phyloP scores from a whole-genome alignment of 2,329 filamentous ascomycete genomes.

The Hypoxylon sp. region DNA sequence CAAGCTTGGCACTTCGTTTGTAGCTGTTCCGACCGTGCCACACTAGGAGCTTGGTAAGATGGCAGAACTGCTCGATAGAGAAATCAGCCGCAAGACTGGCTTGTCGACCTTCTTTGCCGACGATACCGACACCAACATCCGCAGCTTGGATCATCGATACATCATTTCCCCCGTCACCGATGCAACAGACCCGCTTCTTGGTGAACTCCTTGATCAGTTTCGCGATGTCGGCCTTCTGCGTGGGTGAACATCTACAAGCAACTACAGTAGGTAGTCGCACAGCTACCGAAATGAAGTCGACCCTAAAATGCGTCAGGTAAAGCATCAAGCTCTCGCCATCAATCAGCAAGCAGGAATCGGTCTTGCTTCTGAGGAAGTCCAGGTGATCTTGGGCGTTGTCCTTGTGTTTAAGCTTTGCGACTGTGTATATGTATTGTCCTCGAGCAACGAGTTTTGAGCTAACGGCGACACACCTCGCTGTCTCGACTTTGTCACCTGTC shows the following conservation, averaged over 20 bases:
- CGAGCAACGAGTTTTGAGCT: conserved; percentile 93
- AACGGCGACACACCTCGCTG: conserved; percentile 94
- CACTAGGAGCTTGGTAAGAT: conserved; percentile 95
- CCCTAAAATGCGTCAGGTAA: conserved; percentile 85
- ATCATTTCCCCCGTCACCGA: conserved; percentile 98
- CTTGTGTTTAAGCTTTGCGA: conserved; percentile 86
- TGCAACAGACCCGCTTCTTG: conserved; percentile 96
- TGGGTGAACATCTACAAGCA: conserved; percentile 95
- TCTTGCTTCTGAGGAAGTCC: conserved; percentile 89
- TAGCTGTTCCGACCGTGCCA: conserved; percentile 99
- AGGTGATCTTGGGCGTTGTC: conserved; percentile 89
- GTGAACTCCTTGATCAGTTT: conserved; percentile 91
- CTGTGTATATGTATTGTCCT: conserved; percentile 96
- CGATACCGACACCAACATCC: conserved; percentile 97
- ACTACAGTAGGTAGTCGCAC: conserved; percentile 92
- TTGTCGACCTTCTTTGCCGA: conserved; percentile 96
- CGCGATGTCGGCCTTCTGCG: conserved; percentile 95
- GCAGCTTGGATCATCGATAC: conserved; percentile 99
- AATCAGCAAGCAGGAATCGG: conserved; percentile 89
- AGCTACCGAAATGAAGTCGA: conserved; percentile 89
- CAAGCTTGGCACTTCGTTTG: conserved; percentile 94
- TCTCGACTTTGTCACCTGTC: conserved; percentile 98
- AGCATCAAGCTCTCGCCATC: conserved; percentile 92
- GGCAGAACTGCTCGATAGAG: conserved; percentile 94
- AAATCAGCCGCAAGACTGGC: conserved; percentile 97